A percentile compares a stretch with the other conserved stretches of the same genome.
phyloP scores from a whole-genome alignment of 768 basidiomycete species.

The Boletus subparvulus region DNA sequence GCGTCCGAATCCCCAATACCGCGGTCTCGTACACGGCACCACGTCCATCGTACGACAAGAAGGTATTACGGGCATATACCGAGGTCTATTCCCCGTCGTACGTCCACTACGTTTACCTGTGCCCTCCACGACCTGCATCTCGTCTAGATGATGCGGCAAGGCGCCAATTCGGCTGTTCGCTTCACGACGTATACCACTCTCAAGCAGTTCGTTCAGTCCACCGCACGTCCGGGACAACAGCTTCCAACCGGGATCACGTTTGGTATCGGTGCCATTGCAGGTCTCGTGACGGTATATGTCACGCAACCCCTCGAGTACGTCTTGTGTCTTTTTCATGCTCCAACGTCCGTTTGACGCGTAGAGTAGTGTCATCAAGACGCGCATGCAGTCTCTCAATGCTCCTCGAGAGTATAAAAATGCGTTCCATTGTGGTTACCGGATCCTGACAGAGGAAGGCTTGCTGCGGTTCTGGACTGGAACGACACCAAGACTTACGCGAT shows the following conservation, averaged over 20 bases:
- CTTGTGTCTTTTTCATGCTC: background rate
- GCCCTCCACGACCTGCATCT: background rate
- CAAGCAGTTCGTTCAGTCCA: conserved; percentile 90
- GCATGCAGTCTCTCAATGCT: conserved; percentile 94
- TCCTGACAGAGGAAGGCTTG: conserved; percentile 91
- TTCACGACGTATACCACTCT: conserved; percentile 95
- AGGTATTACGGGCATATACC: conserved; percentile 81
- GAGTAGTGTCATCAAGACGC: conserved; percentile 88
- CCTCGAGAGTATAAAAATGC: conserved; percentile 85
- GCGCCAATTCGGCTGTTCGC: conserved; percentile 93
- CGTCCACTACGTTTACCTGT: conserved; percentile 29
- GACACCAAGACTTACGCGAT: conserved; percentile 80
- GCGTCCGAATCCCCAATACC: conserved; percentile 79
- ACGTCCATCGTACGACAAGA: conserved; percentile 77
- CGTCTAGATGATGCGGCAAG: conserved; percentile 91
- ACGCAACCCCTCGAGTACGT: conserved; percentile 83
- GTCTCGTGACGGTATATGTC: conserved; percentile 90
- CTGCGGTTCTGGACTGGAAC: conserved; percentile 96
- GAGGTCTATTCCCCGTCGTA: conserved; percentile 93
- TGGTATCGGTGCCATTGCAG: conserved; percentile 90
- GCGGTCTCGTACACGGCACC: conserved; percentile 86
- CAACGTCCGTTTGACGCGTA: background rate
- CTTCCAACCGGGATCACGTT: conserved; percentile 90
- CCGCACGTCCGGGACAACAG: conserved; percentile 75
- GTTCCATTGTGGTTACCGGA: conserved; percentile 93